Evolutionary conservation across 1,284 basidiomycete species (phyloP), one percentile per base, ranked within the genome.

Genomic region (Cryptococcus hybrid): DNA sequence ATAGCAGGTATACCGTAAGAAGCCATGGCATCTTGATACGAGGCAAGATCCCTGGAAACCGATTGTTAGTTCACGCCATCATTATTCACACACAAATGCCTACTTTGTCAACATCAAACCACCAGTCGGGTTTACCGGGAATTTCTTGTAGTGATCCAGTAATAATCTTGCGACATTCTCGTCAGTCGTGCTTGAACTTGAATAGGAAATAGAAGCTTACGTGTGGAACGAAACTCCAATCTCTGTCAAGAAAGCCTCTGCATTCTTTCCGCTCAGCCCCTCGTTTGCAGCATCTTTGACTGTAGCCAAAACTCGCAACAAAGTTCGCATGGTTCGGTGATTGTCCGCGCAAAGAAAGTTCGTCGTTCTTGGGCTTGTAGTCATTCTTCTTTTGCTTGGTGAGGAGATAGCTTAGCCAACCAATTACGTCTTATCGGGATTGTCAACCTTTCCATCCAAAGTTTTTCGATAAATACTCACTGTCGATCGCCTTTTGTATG

Each of bases 41-140:
- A 87, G 65, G 95, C 96, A 62, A 99, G 84, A 74, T 99, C 96
- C 79, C 91, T n/a, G n/a, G 51, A 34, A 47, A 24, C 24, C 42
- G 53, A 51, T 30, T 8, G 54, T 46, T 51, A 53, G 55, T 47
- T 40, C 40, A 44, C 1, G 24, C 38, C 48, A 12, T n/a, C n/a
- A 15, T 13, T 6, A 12, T 7, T 48, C 18, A 15, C 40, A n/a
- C 7, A 30, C 12, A 40, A 30, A 43, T 7, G 82, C 86, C 60
- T 67, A 92, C 91, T 98, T 98, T 24, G 95, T 95, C 43, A 99
- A 86, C 90, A 99, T 96, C 51, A 99, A 82, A 4, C 95, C 96
- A 49, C 96, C 96, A 0, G 93, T 92, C 0, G 93, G 93, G 68
- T 89, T 97, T 55, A 99, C 92, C 1, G 92, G 90, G 80, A 95